Evolutionary conservation across 2,329 filamentous ascomycete genomes (phyloP), one percentile per base, ranked within the genome.

Genomic region (Talaromyces piceae): DNA sequence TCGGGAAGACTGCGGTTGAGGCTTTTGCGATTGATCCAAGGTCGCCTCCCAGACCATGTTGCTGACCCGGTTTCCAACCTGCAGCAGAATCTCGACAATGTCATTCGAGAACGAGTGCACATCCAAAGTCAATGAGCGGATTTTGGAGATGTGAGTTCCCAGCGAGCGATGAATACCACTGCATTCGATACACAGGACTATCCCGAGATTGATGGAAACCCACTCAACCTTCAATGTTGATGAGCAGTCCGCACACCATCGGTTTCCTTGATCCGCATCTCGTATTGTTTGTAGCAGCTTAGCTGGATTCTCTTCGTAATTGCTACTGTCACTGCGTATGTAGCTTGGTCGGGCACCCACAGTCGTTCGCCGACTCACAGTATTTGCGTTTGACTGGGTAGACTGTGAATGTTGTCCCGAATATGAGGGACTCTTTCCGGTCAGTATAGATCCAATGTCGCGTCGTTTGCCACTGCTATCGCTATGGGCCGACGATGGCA

Each of bases 201-300:
- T 95, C 43, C 88, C 93, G 4, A 98, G 78, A 62, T 98, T 98
- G 71, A 98, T 95, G 0, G 93, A 97, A 25, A 97, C 93, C 93
- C 93, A 98, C 69, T 98, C 93, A 20, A 95, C 91, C 73, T 96
- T 97, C 63, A 84, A 81, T 28, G 87, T 86, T 6, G 90, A 94
- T 9, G 88, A 88, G 64, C 93, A 98, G 67, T 98, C 93, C 13
- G 93, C 93, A 66, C 93, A 98, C 80, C 86, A 87, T 59, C 82
- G 86, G 69, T 98, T 98, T 37, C 89, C 91, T 61, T 95, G 87
- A 63, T 98, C 93, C 46, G 86, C 87, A 52, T 94, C 88, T 46
- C 91, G 86, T 39, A 98, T 81, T 64, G 86, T 83, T 65, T 95
- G 88, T 4, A 98, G 78, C 7, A 98, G 76, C 66, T 86, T 91